These are phyloP conservation scores for Sugiyamaella mastotermitis DNA, from an alignment of 805 yeast genomes.

Conservation along the genomic window DNA sequence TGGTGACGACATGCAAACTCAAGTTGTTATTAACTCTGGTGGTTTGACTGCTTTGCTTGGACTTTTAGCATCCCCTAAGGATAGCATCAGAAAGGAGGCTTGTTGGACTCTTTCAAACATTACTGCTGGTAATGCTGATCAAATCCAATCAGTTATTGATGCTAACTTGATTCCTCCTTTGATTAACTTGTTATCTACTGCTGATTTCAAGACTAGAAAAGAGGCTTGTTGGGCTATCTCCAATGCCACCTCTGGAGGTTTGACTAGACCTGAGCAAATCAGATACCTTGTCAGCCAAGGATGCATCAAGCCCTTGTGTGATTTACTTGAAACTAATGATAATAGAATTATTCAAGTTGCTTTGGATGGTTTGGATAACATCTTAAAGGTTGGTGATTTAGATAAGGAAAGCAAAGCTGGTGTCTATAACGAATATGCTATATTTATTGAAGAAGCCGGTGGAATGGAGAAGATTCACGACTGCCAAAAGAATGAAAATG, in stretches of 20 bases:
- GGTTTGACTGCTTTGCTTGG: constrained; percentile 81
- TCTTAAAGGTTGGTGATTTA: constrained; percentile 87
- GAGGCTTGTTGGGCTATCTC: constrained; percentile 99
- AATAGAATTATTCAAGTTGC: constrained; percentile 90
- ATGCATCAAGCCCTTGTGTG: constrained; percentile 95
- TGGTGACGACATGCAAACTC: constrained; percentile 94
- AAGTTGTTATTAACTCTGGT: constrained; percentile 87
- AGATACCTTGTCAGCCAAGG: constrained; percentile 91
- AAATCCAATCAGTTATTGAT: constrained; percentile 95
- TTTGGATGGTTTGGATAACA: constrained; percentile 89
- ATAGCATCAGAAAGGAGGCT: constrained; percentile 91
- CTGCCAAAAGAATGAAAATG: constrained; percentile 87
- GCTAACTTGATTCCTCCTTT: constrained; percentile 89
- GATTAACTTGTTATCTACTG: constrained; percentile 67
- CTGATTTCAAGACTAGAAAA: constrained; percentile 92
- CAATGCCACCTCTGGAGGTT: constrained; percentile 94
- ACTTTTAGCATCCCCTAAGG: constrained; percentile 77
- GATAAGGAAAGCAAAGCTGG: constrained; percentile 74
- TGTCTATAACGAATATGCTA: constrained; percentile 76
- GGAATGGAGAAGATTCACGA: constrained; percentile 95
- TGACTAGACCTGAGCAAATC: constrained; percentile 86
- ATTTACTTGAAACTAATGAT: constrained; percentile 81
- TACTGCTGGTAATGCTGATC: constrained; percentile 94
- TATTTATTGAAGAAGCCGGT: constrained; percentile 94
- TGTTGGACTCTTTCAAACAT: constrained; percentile 98